Evolutionary conservation across 257 asterid species (phyloP).

Genomic region (Ophiorrhiza pumila): DNA sequence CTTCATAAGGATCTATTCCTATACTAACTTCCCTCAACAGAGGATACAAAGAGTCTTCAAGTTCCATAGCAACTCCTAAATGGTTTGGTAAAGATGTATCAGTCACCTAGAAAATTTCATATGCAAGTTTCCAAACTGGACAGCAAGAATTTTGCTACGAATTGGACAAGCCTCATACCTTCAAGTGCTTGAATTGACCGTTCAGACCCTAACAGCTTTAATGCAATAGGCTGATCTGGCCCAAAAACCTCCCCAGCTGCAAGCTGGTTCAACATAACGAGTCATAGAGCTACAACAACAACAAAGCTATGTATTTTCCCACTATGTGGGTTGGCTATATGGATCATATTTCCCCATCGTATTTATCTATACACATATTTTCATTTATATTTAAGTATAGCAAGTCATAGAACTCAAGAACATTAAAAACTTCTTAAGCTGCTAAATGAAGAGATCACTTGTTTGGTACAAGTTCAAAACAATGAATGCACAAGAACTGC

Average conservation of each 20-base stretch:
- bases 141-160: background rate
- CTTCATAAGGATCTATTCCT: constrained; percentile 87
- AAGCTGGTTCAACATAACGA: constrained; percentile 41
- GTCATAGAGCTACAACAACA: constrained; percentile 9
- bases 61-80: constrained; percentile 98
- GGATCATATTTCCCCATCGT: too few relatives aligned
- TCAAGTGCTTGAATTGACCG: constrained; percentile 92
- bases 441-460: constrained; percentile 4
- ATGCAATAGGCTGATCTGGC: constrained; percentile 83
- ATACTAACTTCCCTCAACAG: constrained; percentile 91
- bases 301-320: too few relatives aligned
- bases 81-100: constrained; percentile 5
- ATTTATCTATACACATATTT: too few relatives aligned
- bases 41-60: constrained; percentile 93
- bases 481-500: constrained; percentile 1
- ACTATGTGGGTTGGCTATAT: too few relatives aligned
- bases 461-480: background rate
- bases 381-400: too few relatives aligned
- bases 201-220: constrained; percentile 83
- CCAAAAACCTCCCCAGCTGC: constrained; percentile 95
- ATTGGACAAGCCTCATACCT: constrained; percentile 42
- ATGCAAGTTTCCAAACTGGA: background rate
- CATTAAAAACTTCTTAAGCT: background rate
- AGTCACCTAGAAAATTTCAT: background rate
- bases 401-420: background rate